Evolutionary conservation across 805 yeast genomes (phyloP).

Genomic region (Sugiyamaella smithiae): DNA sequence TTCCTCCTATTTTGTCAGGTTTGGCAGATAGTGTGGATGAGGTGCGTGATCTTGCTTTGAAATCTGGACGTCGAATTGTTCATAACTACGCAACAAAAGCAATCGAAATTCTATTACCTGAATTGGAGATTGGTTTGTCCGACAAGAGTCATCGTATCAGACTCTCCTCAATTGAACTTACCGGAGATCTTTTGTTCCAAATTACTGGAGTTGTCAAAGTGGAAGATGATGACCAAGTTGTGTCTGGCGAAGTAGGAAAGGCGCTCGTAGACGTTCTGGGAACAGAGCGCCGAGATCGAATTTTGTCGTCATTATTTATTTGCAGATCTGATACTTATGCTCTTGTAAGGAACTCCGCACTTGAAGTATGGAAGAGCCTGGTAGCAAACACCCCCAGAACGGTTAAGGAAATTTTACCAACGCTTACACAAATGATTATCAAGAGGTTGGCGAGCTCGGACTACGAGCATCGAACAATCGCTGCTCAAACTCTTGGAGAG

Average conservation of each 20-base stretch:
- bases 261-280: constrained; percentile 79
- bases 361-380: constrained; percentile 94
- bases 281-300: constrained; percentile 79
- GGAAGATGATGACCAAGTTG: constrained; percentile 41
- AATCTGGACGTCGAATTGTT: constrained; percentile 90
- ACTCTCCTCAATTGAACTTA: constrained; percentile 87
- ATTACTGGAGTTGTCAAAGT: constrained; percentile 74
- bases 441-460: constrained; percentile 80
- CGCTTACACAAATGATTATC: constrained; percentile 75
- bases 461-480: constrained; percentile 74
- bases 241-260: constrained; percentile 49
- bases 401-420: constrained; percentile 85
- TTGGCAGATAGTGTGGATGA: constrained; percentile 86
- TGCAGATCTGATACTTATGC: constrained; percentile 92
- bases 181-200: constrained; percentile 93
- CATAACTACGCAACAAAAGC: constrained; percentile 89
- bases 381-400: constrained; percentile 96
- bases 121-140: constrained; percentile 83
- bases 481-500: constrained; percentile 92
- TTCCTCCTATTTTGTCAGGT: constrained; percentile 90
- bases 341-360: constrained; percentile 81
- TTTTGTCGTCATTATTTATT: constrained; percentile 80
- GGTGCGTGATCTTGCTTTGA: constrained; percentile 82
- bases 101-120: constrained; percentile 89
- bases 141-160: constrained; percentile 84